Conservation (phyloP, 2,329 filamentous ascomycete genomes). For the Karstenula rhodostoma region DNA sequence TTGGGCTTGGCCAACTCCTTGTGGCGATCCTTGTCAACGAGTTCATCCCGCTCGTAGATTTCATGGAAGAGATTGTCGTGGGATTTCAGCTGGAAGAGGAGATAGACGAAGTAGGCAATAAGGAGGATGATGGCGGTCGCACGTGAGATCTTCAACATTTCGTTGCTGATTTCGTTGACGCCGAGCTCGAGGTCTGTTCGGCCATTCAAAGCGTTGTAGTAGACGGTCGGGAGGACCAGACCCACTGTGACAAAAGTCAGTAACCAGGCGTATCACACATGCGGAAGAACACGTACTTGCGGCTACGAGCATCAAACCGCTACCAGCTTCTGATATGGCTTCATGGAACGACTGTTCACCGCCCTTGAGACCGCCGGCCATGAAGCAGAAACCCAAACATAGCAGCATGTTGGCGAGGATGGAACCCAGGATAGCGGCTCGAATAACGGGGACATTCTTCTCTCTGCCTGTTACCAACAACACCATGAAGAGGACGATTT, state of each 20-base stretch:
- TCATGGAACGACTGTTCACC: conserved; percentile 76
- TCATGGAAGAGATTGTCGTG: conserved; percentile 81
- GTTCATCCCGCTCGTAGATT: conserved; percentile 74
- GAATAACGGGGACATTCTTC: conserved; percentile 71
- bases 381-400: conserved; percentile 82
- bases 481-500: conserved; percentile 84
- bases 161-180: conserved; percentile 64
- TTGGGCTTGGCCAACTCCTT: conserved; percentile 69
- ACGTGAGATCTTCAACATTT: conserved; percentile 72
- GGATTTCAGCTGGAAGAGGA: conserved; percentile 78
- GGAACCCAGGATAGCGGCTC: conserved; percentile 83
- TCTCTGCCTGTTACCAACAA: conserved; percentile 63
- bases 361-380: conserved; percentile 74
- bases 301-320: conserved; percentile 78
- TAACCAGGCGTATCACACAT: conserved; percentile 47
- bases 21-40: conserved; percentile 69
- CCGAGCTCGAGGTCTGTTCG: conserved; percentile 49
- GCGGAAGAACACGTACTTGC: conserved; percentile 58
- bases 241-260: conserved; percentile 49
- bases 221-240: conserved; percentile 60
- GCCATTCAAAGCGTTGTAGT: conserved; percentile 56
- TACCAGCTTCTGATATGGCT: conserved; percentile 80
- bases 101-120: conserved; percentile 66
- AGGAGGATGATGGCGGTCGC: conserved; percentile 75
- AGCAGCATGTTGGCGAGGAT: conserved; percentile 83